A percentile compares a stretch with the other conserved stretches of the same genome.
phyloP scores from a whole-genome alignment of 2,329 filamentous ascomycete species.

The Sporothrix variecibatus region DNA sequence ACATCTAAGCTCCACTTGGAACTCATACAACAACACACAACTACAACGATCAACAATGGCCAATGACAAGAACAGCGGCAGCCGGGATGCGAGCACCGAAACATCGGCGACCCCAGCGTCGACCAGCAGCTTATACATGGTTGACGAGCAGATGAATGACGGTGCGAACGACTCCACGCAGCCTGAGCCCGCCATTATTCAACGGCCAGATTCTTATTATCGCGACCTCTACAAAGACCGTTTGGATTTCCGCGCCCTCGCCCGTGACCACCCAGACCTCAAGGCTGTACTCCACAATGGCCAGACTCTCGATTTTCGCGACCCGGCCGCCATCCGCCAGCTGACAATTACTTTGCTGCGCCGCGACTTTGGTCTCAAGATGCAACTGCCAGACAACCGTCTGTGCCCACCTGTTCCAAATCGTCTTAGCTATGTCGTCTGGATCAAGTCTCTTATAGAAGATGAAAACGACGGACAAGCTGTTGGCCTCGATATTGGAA shows the following conservation, averaged over 20 bases:
- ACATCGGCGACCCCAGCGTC: not conserved
- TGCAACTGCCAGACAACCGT: slow-evolving; percentile 74
- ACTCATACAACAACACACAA: not conserved
- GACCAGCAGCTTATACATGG: not conserved
- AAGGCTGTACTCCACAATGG: slow-evolving; percentile 43
- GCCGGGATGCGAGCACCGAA: not conserved
- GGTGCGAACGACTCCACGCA: not conserved
- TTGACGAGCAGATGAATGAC: not conserved
- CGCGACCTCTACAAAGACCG: slow-evolving; percentile 45
- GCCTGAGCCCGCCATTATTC: not conserved
- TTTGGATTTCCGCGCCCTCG: slow-evolving; percentile 49
- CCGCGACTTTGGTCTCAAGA: slow-evolving; percentile 69
- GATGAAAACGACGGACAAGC: slow-evolving; percentile 47
- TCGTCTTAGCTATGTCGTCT: slow-evolving; percentile 86
- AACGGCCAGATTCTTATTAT: slow-evolving; percentile 33
- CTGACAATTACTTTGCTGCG: slow-evolving; percentile 78
- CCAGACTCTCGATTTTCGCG: slow-evolving; percentile 72
- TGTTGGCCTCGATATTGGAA: slow-evolving; percentile 80
- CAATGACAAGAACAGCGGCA: not conserved
- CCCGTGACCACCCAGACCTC: slow-evolving; percentile 46
- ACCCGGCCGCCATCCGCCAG: slow-evolving; percentile 75
- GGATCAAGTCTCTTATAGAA: slow-evolving; percentile 77
- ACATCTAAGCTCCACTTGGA: not conserved
- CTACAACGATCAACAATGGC: not conserved
- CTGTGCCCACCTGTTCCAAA: slow-evolving; percentile 82